These are phyloP conservation scores for Geotrichum aggregatum DNA, from an alignment of 1,139 yeast species.

Conservation along the genomic window DNA sequence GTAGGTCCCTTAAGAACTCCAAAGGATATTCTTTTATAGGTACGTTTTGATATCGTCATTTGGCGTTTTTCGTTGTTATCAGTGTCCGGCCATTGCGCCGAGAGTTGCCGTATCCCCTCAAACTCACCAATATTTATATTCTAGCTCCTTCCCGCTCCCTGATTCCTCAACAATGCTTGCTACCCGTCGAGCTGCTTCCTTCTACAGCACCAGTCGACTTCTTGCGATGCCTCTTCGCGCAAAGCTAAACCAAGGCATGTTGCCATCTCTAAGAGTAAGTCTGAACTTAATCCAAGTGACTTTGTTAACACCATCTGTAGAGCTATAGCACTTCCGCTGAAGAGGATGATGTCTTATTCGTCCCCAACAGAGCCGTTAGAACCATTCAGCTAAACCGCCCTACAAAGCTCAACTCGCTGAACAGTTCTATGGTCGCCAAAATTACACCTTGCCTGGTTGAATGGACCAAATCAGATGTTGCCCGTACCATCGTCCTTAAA, in stretches of 20 bases:
- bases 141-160: neutral
- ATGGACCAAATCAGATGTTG: slow-evolving; percentile 63
- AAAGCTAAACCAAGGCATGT: neutral
- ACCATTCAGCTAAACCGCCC: slow-evolving; percentile 75
- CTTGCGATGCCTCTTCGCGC: slow-evolving; percentile 4
- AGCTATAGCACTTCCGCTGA: slow-evolving; percentile 52
- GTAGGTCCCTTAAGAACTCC: neutral
- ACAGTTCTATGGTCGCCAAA: slow-evolving; percentile 68
- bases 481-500: slow-evolving; percentile 63
- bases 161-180: slow-evolving; percentile 1
- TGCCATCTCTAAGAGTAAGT: neutral
- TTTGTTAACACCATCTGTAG: slow-evolving; percentile 62
- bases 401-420: slow-evolving; percentile 78
- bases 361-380: slow-evolving; percentile 63
- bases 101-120: neutral
- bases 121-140: neutral
- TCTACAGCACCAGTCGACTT: neutral
- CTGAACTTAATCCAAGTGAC: slow-evolving; percentile 31
- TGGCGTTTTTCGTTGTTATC: neutral
- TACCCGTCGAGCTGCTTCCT: neutral
- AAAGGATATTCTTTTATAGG: neutral
- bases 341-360: slow-evolving; percentile 59
- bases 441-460: slow-evolving; percentile 73
- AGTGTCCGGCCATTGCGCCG: neutral
- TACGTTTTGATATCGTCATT: neutral